Evolutionary conservation across 1,284 basidiomycete genomes (phyloP), one percentile per base, ranked within the genome.

Genomic region (Pyrrhoderma noxium): DNA sequence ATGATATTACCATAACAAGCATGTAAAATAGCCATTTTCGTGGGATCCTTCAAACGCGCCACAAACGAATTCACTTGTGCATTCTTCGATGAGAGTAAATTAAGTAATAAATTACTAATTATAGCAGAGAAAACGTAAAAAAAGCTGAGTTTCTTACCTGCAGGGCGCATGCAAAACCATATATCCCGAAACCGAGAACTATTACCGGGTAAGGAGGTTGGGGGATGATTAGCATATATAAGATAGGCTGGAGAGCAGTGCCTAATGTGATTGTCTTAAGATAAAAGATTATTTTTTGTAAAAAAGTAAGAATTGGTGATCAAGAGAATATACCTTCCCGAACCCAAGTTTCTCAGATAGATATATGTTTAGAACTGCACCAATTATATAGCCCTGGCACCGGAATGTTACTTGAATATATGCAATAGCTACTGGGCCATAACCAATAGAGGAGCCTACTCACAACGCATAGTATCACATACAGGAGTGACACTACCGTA

Each of bases 21-120:
- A 59, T 85, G 82, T 38, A 81, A 60, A 40, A 85, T 61, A 45
- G 79, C 79, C 80, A 86, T 82, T 60, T 81, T 80, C 1, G 67
- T 66, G 35, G 70, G 64, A 0, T 73, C 70, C 11, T 31, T 31
- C 9, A 80, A 65, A 45, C 66, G 65, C 14, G 75, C 74, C 11
- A 79, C 71, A 53, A 71, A 79, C 1, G 75, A 75, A 59, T 80
- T 81, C 1, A 74, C 71, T 60, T 79, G 77, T 0, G 79, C 79
- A 54, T 80, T 71, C 72, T 73, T 5, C 5, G 27, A n/a, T n/a
- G n/a, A n/a, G n/a, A n/a, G n/a, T n/a, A n/a, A n/a, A n/a, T n/a
- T n/a, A n/a, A 49, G 22, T 23, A 18, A 22, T 23, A 16, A 11
- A 8, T 25, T 25, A 31, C 4, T 31, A 21, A 3, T 21, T 31